These are phyloP conservation scores for Leccinum uliginosum DNA, from an alignment of 768 basidiomycete species.

Conservation along the genomic window DNA sequence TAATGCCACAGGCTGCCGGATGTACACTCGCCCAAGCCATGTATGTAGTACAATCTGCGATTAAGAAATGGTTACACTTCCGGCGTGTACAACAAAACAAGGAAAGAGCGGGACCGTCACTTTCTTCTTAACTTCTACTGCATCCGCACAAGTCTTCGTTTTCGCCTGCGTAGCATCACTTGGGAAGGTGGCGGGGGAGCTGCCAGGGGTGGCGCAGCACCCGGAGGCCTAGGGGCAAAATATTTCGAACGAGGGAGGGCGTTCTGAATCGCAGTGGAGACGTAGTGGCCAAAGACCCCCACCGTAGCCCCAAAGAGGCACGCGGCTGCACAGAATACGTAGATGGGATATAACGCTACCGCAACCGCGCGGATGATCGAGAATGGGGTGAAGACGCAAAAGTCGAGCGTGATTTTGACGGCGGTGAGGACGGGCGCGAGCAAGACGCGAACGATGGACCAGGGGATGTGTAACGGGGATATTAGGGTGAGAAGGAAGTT, in stretches of 20 bases:
- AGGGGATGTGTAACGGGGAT: conserved; percentile 22
- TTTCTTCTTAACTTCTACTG: conserved; percentile 17
- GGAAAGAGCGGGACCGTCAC: not conserved
- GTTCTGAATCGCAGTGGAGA: conserved; percentile 10
- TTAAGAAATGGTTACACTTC: not conserved
- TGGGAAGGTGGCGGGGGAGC: conserved; percentile 6
- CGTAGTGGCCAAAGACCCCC: conserved; percentile 36
- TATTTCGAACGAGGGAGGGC: conserved; percentile 11
- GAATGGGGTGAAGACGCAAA: conserved; percentile 46
- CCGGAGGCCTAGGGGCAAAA: conserved; percentile 6
- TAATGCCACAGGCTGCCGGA: too few relatives aligned
- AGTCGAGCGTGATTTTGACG: conserved; percentile 35
- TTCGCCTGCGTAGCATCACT: conserved; percentile 19
- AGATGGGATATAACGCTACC: conserved; percentile 49
- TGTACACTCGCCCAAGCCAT: not conserved
- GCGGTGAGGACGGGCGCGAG: conserved; percentile 47
- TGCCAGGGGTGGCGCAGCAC: not conserved
- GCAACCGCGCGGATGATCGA: conserved; percentile 34
- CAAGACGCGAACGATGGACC: conserved; percentile 33
- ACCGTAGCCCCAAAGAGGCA: conserved; percentile 47
- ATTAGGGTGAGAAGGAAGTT: conserved; percentile 10
- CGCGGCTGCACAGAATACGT: conserved; percentile 53
- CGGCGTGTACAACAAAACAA: not conserved
- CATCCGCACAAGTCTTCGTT: conserved; percentile 19
- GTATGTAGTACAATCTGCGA: not conserved